Percentiles rank a stretch among this genome's conserved stretches.
Evolutionary conservation across 2,329 filamentous ascomycete species (phyloP).

Genomic region (Botrytis cinerea): DNA sequence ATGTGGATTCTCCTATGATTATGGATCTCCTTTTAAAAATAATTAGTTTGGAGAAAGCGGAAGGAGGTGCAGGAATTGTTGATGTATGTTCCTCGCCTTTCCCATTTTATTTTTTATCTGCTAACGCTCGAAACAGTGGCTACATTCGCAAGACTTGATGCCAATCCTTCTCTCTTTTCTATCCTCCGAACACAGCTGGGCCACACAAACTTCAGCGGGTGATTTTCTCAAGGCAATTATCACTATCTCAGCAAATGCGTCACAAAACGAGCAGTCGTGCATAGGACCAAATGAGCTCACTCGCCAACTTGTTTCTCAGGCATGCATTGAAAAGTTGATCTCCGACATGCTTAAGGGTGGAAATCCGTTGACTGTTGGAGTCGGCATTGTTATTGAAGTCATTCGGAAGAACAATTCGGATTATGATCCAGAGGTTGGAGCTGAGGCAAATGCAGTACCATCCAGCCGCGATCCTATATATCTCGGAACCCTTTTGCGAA

Average conservation of each 20-base stretch:
- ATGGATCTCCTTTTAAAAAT: conserved; percentile 98
- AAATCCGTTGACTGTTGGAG: conserved; percentile 91
- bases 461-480: conserved; percentile 93
- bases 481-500: conserved; percentile 81
- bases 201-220: conserved; percentile 92
- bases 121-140: conserved; percentile 63
- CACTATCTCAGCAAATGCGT: conserved; percentile 96
- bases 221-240: conserved; percentile 99
- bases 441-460: conserved; percentile 75
- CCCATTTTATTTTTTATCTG: background rate
- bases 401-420: conserved; percentile 99
- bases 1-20: conserved; percentile 96
- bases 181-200: conserved; percentile 78
- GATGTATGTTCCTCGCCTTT: conserved; percentile 63
- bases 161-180: conserved; percentile 85
- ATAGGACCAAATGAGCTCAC: conserved; percentile 98
- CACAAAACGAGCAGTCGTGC: conserved; percentile 97
- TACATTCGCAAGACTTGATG: conserved; percentile 86
- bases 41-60: conserved; percentile 90
- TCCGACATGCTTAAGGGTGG: conserved; percentile 89
- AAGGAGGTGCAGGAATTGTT: conserved; percentile 88
- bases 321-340: conserved; percentile 83
- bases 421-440: conserved; percentile 90
- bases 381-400: conserved; percentile 96
- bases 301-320: conserved; percentile 84